Conservation (phyloP, 1,284 basidiomycete species). For the Leccinum griseonigrum region DNA sequence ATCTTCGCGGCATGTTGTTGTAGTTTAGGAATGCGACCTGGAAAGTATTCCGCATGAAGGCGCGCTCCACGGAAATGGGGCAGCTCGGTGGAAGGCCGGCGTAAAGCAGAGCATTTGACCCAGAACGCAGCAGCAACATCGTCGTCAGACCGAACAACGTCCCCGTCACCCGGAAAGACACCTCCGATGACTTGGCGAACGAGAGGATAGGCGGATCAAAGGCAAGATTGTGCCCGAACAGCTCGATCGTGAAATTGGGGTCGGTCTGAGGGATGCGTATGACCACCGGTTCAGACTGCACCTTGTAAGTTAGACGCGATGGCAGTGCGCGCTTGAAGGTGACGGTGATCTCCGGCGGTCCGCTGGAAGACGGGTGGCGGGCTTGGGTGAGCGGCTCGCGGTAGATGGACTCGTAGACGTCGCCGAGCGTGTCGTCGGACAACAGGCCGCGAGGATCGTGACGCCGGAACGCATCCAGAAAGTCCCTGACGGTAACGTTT, state of each 20-base stretch:
- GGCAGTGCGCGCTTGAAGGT: conserved; percentile 74
- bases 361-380: conserved; percentile 44
- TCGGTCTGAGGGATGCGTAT: conserved; percentile 82
- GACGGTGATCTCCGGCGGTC: conserved; percentile 52
- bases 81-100: conserved; percentile 74
- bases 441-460: conserved; percentile 70
- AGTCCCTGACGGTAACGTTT: conserved; percentile 70
- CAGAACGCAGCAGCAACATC: conserved; percentile 77
- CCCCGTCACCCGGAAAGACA: conserved; percentile 86
- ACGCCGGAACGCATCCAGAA: conserved; percentile 74
- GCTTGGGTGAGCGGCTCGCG: conserved; percentile 74
- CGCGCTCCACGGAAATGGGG: conserved; percentile 78
- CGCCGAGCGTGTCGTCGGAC: conserved; percentile 69
- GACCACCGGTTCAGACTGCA: conserved; percentile 82
- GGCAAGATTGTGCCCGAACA: conserved; percentile 80
- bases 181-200: conserved; percentile 73
- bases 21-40: conserved; percentile 83
- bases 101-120: conserved; percentile 79
- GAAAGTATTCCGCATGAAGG: conserved; percentile 94
- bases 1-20: conserved; percentile 68
- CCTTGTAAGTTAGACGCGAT: conserved; percentile 75
- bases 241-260: conserved; percentile 71
- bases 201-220: conserved; percentile 83
- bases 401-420: conserved; percentile 76
- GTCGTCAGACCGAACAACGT: conserved; percentile 77